Base-by-base conservation (phyloP, 2,329 filamentous ascomycete genomes). In the Endocalyx cinctus region DNA sequence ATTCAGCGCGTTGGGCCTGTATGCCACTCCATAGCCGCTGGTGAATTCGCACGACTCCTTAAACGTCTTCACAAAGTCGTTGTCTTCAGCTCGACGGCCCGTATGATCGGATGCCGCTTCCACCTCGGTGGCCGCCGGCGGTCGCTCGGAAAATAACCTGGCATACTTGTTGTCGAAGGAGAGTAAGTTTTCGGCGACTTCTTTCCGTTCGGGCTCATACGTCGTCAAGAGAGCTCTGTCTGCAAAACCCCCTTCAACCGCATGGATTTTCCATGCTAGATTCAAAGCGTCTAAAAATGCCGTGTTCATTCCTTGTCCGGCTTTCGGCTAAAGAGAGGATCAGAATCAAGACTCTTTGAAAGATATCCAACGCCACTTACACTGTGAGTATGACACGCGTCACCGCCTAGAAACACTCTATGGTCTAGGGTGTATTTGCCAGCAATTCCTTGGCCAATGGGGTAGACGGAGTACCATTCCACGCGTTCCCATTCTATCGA, bases 231-330 rank as follows among this genome's bases (percentile, higher is more conserved):
- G 70, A 4, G 77, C 75, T 40, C 85, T 82, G 18, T 79, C 65
- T 1, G 87, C 86, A 46, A 94, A 86, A 10, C 87, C 87, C 17
- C 74, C 72, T 56, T 95, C 88, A 8, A 96, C 90, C 22, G 85
- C 80, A 55, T 95, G 89, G 32, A 96, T 85, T 67, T 97, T 97
- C 89, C 89, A 97, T 6, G 89, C 89, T 25, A 97, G 70, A 59
- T 96, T 97, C 39, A 87, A 77, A 1, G 87, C 87, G 47, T 90
- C 84, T 32, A 84, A 67, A 62, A 87, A 87, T 4, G 82, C 82
- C 1, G 83, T 84, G 51, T 87, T 87, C 84, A 87, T 87, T 18
- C 83, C 83, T 58, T 87, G 83, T 2, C 83, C 83, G 19, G 82
- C 83, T 65, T 86, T 87, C 23, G 82, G 82, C 74, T 79, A 50